Percentiles rank a stretch among this genome's conserved stretches.
These are phyloP conservation scores for Eimeria sp. DNA, from an alignment of 169 alveolate genomes.

Conservation along the genomic window DNA sequence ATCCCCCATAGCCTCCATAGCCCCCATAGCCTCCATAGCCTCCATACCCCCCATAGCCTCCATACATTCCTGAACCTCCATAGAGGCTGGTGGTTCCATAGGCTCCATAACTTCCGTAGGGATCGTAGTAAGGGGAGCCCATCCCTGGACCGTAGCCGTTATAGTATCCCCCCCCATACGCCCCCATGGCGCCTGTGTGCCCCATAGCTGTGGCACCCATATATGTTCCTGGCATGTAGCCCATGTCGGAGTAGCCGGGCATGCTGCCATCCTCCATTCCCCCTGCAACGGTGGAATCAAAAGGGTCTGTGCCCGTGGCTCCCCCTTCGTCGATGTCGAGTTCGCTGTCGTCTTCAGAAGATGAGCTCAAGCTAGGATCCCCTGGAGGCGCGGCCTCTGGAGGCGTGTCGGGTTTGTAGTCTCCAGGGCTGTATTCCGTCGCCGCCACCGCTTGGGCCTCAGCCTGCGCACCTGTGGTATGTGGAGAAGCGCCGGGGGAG, in stretches of 20 bases:
- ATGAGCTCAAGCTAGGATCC: background rate
- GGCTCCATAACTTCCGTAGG: background rate
- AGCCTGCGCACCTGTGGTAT: background rate
- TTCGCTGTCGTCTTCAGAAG: background rate
- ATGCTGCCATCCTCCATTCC: background rate
- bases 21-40: conserved; percentile 18
- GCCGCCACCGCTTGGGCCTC: conserved; percentile 7
- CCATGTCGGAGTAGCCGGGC: background rate
- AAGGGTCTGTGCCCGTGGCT: background rate
- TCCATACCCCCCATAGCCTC: conserved; percentile 7
- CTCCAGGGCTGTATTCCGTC: conserved; percentile 11
- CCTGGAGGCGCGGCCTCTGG: conserved; percentile 17
- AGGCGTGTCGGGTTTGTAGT: conserved; percentile 15
- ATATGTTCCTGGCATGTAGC: background rate
- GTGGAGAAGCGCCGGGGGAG: background rate
- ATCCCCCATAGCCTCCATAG: background rate
- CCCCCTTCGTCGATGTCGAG: background rate
- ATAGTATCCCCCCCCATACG: background rate
- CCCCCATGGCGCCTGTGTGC: background rate
- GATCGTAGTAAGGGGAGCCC: background rate
- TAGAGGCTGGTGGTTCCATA: background rate
- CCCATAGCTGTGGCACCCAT: background rate
- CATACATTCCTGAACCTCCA: background rate
- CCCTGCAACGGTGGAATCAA: background rate
- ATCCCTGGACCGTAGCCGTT: background rate